phyloP scores from a whole-genome alignment of 495 filamentous ascomycete species.

The Margaritispora aquatica region DNA sequence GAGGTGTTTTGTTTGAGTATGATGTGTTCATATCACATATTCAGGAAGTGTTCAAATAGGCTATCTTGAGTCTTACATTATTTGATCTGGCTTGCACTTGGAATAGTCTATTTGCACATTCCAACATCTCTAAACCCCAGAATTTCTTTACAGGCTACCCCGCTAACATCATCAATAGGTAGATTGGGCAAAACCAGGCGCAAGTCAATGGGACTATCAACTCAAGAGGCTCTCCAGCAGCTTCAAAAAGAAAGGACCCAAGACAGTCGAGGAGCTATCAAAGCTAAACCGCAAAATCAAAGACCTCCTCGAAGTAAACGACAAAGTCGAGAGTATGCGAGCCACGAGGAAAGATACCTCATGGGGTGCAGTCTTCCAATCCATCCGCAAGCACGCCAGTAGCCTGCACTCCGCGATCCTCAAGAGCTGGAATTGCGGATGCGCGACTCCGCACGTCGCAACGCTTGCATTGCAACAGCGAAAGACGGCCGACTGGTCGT shows the following conservation, averaged over 20 bases:
- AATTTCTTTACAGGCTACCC: not conserved
- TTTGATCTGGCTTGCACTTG: too few species aligned
- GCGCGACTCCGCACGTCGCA: constrained; percentile 3
- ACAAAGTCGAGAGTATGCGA: constrained; percentile 10
- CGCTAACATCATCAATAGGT: constrained; percentile 3
- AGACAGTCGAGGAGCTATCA: constrained; percentile 4
- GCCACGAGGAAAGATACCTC: constrained; percentile 14
- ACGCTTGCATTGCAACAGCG: constrained; percentile 7
- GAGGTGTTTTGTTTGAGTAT: too few species aligned
- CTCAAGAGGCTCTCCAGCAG: constrained; percentile 12
- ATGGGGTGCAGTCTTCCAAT: constrained; percentile 13
- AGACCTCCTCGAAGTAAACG: constrained; percentile 13
- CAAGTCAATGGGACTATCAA: constrained; percentile 18
- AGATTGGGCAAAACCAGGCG: constrained; percentile 9
- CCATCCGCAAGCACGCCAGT: constrained; percentile 8
- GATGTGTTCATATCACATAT: too few species aligned
- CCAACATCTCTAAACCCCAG: not conserved
- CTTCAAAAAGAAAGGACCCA: constrained; percentile 15
- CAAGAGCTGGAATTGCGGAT: constrained; percentile 17
- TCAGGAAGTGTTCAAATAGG: too few species aligned
- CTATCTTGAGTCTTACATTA: too few species aligned
- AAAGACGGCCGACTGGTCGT: not conserved
- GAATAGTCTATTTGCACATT: too few species aligned
- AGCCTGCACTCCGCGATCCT: constrained; percentile 15
- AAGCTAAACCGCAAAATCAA: constrained; percentile 7